Evolutionary conservation across 2,329 filamentous ascomycete genomes (phyloP).

Genomic region (Rhynchosporium graminicola): DNA sequence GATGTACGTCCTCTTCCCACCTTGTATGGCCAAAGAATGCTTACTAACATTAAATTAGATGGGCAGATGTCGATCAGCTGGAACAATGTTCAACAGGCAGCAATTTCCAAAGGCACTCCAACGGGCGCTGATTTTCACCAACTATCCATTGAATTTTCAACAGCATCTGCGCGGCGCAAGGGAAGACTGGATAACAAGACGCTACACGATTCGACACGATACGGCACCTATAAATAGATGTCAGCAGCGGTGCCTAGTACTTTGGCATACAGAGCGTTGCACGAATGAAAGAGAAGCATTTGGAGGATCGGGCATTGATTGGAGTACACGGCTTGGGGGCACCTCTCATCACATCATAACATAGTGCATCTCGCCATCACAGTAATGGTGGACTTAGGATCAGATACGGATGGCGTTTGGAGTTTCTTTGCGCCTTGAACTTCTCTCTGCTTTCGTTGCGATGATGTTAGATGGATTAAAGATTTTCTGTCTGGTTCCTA

Average conservation of each 20-base stretch:
- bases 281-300: slow-evolving; percentile 14
- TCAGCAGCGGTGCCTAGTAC: slow-evolving; percentile 19
- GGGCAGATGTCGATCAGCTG: slow-evolving; percentile 21
- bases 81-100: slow-evolving; percentile 17
- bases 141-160: not conserved
- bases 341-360: slow-evolving; percentile 4
- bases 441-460: not conserved
- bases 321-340: slow-evolving; percentile 24
- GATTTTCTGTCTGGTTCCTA: not conserved
- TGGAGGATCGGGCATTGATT: slow-evolving; percentile 23
- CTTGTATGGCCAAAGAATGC: not conserved
- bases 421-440: not conserved
- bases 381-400: slow-evolving; percentile 4
- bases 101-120: slow-evolving; percentile 21
- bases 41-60: slow-evolving; percentile 17
- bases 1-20: slow-evolving; percentile 65
- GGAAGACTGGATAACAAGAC: slow-evolving; percentile 22
- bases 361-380: not conserved
- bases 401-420: not conserved
- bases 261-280: not conserved
- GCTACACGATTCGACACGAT: slow-evolving; percentile 9
- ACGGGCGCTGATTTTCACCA: slow-evolving; percentile 25
- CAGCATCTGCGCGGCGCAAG: slow-evolving; percentile 24
- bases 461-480: slow-evolving; percentile 1
- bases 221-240: slow-evolving; percentile 6